Evolutionary conservation across 1,284 basidiomycete genomes (phyloP).

Genomic region (Puccinia polysora): DNA sequence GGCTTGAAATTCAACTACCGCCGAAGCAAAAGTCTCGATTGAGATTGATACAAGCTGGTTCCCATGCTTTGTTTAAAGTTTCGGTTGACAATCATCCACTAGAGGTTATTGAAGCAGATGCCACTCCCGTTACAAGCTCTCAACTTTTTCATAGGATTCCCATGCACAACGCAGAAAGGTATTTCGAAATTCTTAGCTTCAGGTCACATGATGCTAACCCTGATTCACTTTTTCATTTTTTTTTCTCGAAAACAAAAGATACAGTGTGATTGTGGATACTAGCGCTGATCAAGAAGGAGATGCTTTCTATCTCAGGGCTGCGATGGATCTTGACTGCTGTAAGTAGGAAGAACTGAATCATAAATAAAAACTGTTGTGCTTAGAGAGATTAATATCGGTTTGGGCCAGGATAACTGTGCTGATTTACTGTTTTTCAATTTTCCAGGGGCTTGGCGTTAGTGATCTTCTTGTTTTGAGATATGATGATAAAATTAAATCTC

Average conservation of each 20-base stretch:
- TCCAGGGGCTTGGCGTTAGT: conserved; percentile 43
- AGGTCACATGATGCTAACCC: background rate
- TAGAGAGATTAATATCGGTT: background rate
- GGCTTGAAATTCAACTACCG: conserved; percentile 45
- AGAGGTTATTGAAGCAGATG: conserved; percentile 39
- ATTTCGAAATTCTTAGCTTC: background rate
- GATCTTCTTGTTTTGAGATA: too few species aligned
- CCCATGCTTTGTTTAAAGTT: conserved; percentile 47
- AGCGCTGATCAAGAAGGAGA: conserved; percentile 22
- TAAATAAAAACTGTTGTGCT: background rate
- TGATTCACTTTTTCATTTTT: background rate
- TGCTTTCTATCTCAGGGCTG: conserved; percentile 39
- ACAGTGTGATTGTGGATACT: conserved; percentile 41
- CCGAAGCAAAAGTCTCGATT: conserved; percentile 57
- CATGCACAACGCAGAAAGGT: conserved; percentile 42
- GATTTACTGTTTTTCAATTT: background rate
- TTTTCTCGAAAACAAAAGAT: conserved; percentile 1
- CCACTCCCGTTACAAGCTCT: conserved; percentile 24
- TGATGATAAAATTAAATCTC: too few species aligned
- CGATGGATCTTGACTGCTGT: conserved; percentile 43
- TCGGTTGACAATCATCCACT: conserved; percentile 38
- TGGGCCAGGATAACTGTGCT: background rate
- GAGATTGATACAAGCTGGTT: conserved; percentile 59
- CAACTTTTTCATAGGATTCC: conserved; percentile 22
- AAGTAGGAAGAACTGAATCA: background rate